A percentile compares a stretch with the other conserved stretches of the same genome.
phyloP scores from a whole-genome alignment of 345 rosid species.

The Brassica rapa region DNA sequence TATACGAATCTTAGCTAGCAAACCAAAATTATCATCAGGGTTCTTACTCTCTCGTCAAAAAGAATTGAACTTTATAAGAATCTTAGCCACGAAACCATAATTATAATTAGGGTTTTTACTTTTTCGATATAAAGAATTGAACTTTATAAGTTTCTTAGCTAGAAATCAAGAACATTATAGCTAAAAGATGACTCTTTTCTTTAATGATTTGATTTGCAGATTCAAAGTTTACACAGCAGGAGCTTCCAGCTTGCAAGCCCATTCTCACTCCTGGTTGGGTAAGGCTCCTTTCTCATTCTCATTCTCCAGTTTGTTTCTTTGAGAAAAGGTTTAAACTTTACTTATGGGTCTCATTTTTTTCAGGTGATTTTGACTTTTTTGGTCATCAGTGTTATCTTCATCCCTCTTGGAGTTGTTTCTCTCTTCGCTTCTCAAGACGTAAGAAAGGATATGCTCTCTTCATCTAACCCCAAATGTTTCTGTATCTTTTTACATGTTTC shows the following conservation, averaged over 20 bases:
- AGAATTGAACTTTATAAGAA: background rate
- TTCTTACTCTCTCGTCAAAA: background rate
- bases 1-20: background rate
- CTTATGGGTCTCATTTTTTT: constrained; percentile 10
- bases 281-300: constrained; percentile 16
- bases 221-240: constrained; percentile 93
- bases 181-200: background rate
- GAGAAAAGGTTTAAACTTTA: background rate
- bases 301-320: background rate
- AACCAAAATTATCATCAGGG: background rate
- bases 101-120: background rate
- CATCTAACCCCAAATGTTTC: background rate
- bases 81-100: background rate
- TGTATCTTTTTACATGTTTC: constrained; percentile 20
- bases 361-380: constrained; percentile 87
- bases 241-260: constrained; percentile 99
- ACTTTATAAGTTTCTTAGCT: background rate
- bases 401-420: constrained; percentile 91
- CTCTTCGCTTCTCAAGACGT: constrained; percentile 87
- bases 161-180: background rate
- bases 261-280: constrained; percentile 98
- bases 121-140: background rate
- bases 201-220: constrained; percentile 52
- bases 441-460: constrained; percentile 39
- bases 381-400: constrained; percentile 81